phyloP scores from a whole-genome alignment of 2,329 filamentous ascomycete species.

The Diaporthe caulivora region DNA sequence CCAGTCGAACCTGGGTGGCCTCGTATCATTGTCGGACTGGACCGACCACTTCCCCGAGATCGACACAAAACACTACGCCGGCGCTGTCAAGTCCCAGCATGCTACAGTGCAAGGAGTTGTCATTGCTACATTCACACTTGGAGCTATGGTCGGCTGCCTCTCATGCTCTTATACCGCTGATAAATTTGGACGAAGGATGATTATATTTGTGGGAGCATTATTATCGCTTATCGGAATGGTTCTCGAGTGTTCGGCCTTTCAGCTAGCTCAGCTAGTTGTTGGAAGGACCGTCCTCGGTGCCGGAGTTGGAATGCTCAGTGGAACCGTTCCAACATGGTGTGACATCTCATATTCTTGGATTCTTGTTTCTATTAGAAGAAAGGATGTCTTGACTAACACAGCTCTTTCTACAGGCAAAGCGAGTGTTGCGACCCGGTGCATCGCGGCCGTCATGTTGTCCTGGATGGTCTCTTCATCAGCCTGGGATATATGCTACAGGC shows the following conservation, averaged over 20 bases:
- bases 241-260: slow-evolving; percentile 55
- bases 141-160: slow-evolving; percentile 52
- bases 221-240: slow-evolving; percentile 57
- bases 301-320: slow-evolving; percentile 54
- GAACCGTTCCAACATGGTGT: slow-evolving; percentile 54
- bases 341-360: too few relatives aligned
- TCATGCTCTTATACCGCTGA: slow-evolving; percentile 54
- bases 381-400: background rate
- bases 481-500: slow-evolving; percentile 37
- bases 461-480: slow-evolving; percentile 46
- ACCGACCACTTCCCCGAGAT: slow-evolving; percentile 54
- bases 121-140: slow-evolving; percentile 53
- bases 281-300: slow-evolving; percentile 55
- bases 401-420: slow-evolving; percentile 44
- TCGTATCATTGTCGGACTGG: slow-evolving; percentile 50
- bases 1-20: slow-evolving; percentile 54
- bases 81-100: slow-evolving; percentile 47
- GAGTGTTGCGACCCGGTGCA: slow-evolving; percentile 55
- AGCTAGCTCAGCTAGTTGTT: slow-evolving; percentile 56
- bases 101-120: slow-evolving; percentile 54
- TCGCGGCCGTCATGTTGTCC: slow-evolving; percentile 56
- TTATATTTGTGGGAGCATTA: slow-evolving; percentile 54
- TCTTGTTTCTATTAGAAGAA: background rate
- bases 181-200: slow-evolving; percentile 54
- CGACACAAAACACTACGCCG: slow-evolving; percentile 52